Evolutionary conservation across 306 rosid species (phyloP).

Genomic region (Quillaja saponaria): DNA sequence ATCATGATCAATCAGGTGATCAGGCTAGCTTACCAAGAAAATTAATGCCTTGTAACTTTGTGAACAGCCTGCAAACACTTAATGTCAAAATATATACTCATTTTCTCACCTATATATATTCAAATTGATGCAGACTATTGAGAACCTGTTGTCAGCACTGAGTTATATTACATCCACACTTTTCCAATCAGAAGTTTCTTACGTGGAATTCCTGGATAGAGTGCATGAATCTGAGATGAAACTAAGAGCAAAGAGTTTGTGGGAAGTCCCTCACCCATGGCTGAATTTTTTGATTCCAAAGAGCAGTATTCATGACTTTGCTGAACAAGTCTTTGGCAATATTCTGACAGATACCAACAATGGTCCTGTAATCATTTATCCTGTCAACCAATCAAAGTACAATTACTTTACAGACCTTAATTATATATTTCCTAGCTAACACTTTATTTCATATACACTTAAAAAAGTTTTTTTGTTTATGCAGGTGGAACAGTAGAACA

Average conservation of each 20-base stretch:
- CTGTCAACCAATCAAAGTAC: conserved; percentile 88
- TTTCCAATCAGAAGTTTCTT: conserved; percentile 78
- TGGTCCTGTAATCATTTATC: conserved; percentile 90
- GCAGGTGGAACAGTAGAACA: conserved; percentile 80
- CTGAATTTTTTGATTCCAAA: conserved; percentile 76
- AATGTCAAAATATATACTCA: too few species aligned
- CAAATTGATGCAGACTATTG: conserved; percentile 59
- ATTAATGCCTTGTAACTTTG: neutral
- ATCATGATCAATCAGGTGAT: conserved; percentile 66
- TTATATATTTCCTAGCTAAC: too few species aligned
- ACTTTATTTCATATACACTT: too few species aligned
- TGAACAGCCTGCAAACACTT: too few species aligned
- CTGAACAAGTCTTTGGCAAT: conserved; percentile 69
- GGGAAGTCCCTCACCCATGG: conserved; percentile 99
- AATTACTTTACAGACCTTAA: too few species aligned
- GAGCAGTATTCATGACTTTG: conserved; percentile 61
- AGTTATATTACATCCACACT: conserved; percentile 66
- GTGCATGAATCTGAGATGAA: conserved; percentile 74
- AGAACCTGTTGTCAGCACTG: conserved; percentile 56
- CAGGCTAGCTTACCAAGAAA: conserved; percentile 15
- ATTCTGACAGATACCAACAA: conserved; percentile 65
- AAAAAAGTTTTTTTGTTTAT: too few species aligned
- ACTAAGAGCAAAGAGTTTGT: conserved; percentile 68
- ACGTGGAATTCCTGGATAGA: conserved; percentile 78
- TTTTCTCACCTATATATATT: conserved; percentile 14